Evolutionary conservation across 441 rosid genomes (phyloP).

Genomic region (Omphalea diandra): DNA sequence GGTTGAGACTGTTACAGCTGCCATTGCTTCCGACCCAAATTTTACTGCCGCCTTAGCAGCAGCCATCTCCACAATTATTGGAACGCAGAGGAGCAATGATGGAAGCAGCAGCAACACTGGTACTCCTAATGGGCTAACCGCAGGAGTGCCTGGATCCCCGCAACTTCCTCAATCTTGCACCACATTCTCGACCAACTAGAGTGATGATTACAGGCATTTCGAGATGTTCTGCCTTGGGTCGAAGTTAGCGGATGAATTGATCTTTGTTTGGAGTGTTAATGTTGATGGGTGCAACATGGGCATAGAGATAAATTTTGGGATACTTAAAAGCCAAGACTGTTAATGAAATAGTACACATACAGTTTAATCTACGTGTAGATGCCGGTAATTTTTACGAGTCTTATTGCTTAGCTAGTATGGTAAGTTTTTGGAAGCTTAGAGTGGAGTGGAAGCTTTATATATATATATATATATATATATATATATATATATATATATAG

Average conservation of each 20-base stretch:
- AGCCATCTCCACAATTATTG: constrained; percentile 63
- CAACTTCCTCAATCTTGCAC: constrained; percentile 91
- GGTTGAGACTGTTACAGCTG: constrained; percentile 65
- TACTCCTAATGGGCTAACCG: constrained; percentile 28
- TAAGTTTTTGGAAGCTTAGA: constrained; percentile 28
- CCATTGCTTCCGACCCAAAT: constrained; percentile 78
- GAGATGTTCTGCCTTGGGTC: background rate
- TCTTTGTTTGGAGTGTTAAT: background rate
- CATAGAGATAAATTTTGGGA: constrained; percentile 12
- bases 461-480: too few species aligned
- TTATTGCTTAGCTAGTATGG: constrained; percentile 5
- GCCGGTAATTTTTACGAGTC: constrained; percentile 4
- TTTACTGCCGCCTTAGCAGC: constrained; percentile 78
- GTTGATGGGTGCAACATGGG: background rate
- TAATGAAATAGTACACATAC: too few species aligned
- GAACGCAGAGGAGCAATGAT: constrained; percentile 27
- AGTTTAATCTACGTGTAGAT: background rate
- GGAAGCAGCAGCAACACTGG: constrained; percentile 21
- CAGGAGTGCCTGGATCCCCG: constrained; percentile 59
- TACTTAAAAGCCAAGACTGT: background rate
- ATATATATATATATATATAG: too few species aligned
- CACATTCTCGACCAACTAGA: constrained; percentile 71
- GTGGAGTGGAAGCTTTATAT: constrained; percentile 30
- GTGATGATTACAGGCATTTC: background rate
- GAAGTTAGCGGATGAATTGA: background rate